Base-by-base conservation (phyloP, 805 yeast species). In the Starmerella sp. region DNA sequence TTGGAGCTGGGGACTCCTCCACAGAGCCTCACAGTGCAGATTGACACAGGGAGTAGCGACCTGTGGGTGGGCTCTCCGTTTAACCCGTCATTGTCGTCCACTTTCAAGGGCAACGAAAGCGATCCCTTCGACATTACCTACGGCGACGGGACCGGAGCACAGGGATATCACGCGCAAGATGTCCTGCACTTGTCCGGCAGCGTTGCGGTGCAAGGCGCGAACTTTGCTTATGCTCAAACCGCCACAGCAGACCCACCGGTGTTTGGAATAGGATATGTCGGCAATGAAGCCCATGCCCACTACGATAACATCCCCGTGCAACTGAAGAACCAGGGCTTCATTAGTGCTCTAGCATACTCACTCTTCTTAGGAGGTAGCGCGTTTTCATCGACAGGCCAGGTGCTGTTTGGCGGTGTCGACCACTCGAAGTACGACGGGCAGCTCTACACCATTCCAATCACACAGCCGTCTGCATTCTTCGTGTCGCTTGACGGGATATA, bases 31-130 rank as follows among this genome's bases (percentile, higher is more conserved):
- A 71, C 71, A 3, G 78, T 82, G 5, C 67, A 80, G 50, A 65
- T 83, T 30, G 89, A 84, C 62, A 83, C 89, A 1, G 89, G 88
- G 2, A 81, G 86, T 0, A 75, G 84, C 0, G 89, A 83, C 64
- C 63, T 82, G 45, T 82, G 86, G 85, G 76, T 82, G 31, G 48
- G 51, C 28, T 59, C 61, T 48, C 52, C 58, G 17, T 66, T 62
- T 43, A 58, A 60, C 39, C 56, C 62, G 4, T 49, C 54, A 11
- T 39, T 50, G 15, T 65, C 68, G 35, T 53, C 63, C 17, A 53
- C 68, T 11, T 65, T 43, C 51, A 15, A 36, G 28, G 51, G 35
- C 13, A 54, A 55, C 29, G 39, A 52, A 8, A 35, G 52, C 10
- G 55, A 54, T 9, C 53, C 58, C 6, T 67, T 66, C 52, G 50